Evolutionary conservation across 805 yeast genomes (phyloP).

Genomic region (Myxozyma melibiosi): DNA sequence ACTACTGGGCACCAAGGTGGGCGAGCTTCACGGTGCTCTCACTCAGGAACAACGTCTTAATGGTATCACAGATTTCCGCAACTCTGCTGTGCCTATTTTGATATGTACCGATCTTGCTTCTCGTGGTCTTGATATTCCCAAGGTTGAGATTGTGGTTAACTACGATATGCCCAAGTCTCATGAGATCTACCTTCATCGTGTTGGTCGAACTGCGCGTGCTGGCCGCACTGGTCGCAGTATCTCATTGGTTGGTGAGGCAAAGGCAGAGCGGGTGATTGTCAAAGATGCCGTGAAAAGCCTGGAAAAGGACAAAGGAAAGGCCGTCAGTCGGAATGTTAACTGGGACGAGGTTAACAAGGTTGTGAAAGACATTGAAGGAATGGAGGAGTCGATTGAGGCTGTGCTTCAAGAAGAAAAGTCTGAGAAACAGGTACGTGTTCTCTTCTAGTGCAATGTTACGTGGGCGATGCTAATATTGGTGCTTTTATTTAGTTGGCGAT

Average conservation of each 20-base stretch:
- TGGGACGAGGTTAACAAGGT: conserved; percentile 81
- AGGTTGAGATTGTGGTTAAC: conserved; percentile 91
- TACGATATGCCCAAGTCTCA: conserved; percentile 93
- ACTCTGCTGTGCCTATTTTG: conserved; percentile 78
- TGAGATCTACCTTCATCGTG: conserved; percentile 93
- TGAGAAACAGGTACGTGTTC: conserved; percentile 61
- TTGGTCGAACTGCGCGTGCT: conserved; percentile 99
- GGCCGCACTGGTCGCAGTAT: conserved; percentile 94
- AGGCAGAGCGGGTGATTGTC: conserved; percentile 88
- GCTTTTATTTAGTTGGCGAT: conserved; percentile 52
- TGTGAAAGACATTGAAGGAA: conserved; percentile 60
- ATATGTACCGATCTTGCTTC: conserved; percentile 98
- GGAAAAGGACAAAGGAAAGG: conserved; percentile 54
- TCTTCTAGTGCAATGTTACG: background rate
- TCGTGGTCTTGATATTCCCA: conserved; percentile 98
- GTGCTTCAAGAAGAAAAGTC: conserved; percentile 84
- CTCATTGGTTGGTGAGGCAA: conserved; percentile 88
- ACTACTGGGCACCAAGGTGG: conserved; percentile 79
- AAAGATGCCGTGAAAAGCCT: conserved; percentile 81
- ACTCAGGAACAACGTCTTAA: conserved; percentile 88
- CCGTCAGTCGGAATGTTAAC: conserved; percentile 84
- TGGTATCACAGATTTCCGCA: conserved; percentile 80
- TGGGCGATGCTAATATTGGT: background rate
- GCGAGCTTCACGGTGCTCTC: conserved; percentile 87
- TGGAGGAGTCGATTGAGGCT: conserved; percentile 66